A percentile compares a stretch with the other conserved stretches of the same genome.
Evolutionary conservation across 1,284 basidiomycete genomes (phyloP).

Genomic region (Trametes versicolor): DNA sequence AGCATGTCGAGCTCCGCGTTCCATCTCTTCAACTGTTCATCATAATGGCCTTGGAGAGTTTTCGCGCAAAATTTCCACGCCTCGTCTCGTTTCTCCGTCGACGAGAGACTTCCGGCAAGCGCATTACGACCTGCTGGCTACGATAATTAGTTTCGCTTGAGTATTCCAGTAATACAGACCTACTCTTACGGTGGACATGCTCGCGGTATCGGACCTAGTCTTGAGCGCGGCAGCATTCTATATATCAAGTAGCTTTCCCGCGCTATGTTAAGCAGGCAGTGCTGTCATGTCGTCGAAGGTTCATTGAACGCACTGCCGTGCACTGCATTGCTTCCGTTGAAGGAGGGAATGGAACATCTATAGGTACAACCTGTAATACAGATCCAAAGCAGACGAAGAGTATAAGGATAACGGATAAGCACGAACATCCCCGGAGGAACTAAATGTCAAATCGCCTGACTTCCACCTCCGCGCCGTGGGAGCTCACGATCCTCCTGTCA

Average conservation of each 20-base stretch:
- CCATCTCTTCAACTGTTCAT: slow-evolving; percentile 28
- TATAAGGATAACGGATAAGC: not conserved
- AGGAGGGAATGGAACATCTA: not conserved
- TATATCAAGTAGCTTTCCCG: not conserved
- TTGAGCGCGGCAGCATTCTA: not conserved
- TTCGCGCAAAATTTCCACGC: slow-evolving; percentile 27
- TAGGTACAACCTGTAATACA: not conserved
- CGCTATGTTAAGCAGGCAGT: too few species aligned
- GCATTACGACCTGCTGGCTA: not conserved
- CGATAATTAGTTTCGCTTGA: not conserved
- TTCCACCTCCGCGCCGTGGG: slow-evolving; percentile 59
- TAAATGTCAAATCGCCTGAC: slow-evolving; percentile 66
- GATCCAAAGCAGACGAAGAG: not conserved
- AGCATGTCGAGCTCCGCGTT: slow-evolving; percentile 30
- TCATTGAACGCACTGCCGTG: not conserved
- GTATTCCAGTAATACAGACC: not conserved
- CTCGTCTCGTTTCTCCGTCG: slow-evolving; percentile 19
- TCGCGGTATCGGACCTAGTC: not conserved
- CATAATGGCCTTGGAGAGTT: slow-evolving; percentile 24
- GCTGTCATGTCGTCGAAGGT: too few species aligned
- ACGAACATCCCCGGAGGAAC: not conserved
- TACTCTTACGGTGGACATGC: not conserved
- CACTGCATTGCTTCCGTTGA: not conserved
- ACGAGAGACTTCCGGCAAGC: slow-evolving; percentile 12
- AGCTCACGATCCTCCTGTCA: slow-evolving; percentile 74